Conservation (phyloP, 179 eudicot genomes). For the Actinidia arguta region DNA sequence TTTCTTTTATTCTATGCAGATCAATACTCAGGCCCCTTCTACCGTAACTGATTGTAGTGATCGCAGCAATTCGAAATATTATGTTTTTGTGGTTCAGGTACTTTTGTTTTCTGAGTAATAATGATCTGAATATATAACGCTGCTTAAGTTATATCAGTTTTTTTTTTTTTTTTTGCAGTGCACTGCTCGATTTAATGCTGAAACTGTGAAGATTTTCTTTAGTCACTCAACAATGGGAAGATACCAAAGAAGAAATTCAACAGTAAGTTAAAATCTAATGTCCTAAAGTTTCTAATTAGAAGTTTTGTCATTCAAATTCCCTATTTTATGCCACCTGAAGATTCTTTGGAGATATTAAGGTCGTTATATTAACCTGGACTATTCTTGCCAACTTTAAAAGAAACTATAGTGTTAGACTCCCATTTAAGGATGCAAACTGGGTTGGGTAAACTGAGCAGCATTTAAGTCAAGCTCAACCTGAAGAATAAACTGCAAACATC, state of each 20-base stretch:
- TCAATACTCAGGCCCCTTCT: conserved; percentile 92
- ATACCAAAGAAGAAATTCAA: conserved; percentile 92
- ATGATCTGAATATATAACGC: conserved; percentile 39
- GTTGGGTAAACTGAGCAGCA: not conserved
- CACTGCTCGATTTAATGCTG: conserved; percentile 92
- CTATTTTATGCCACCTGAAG: too few relatives aligned
- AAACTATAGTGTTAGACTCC: not conserved
- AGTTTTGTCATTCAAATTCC: not conserved
- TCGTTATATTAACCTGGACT: not conserved
- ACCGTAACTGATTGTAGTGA: conserved; percentile 54
- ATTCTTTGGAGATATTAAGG: conserved; percentile 1
- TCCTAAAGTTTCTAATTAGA: not conserved
- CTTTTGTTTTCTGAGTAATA: conserved; percentile 10
- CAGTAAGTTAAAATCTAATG: conserved; percentile 52
- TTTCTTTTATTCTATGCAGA: conserved; percentile 47
- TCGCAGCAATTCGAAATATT: conserved; percentile 12
- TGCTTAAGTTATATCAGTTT: not conserved
- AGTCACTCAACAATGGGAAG: conserved; percentile 80
- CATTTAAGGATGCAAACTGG: not conserved
- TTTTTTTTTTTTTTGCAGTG: conserved; percentile 47
- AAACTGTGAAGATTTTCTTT: conserved; percentile 85
- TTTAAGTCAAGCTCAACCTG: not conserved
- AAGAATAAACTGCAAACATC: not conserved
- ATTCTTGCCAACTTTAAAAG: not conserved
- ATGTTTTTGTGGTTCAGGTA: conserved; percentile 18